Evolutionary conservation across 768 basidiomycete species (phyloP).

Genomic region (Coprinellus aureogranulatus): DNA sequence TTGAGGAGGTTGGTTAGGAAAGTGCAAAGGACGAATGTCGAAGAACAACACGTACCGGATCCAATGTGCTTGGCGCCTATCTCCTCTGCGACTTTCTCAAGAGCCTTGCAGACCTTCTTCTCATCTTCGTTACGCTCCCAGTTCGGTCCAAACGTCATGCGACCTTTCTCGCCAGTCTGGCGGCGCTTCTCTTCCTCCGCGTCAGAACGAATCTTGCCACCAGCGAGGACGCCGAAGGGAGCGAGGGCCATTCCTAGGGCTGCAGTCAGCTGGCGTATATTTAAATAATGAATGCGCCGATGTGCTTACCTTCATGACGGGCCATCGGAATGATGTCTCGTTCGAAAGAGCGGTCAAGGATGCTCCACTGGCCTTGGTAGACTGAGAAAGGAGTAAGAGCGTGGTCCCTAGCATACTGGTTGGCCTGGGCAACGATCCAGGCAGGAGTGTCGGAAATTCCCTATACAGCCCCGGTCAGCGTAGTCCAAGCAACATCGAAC

Average conservation of each 20-base stretch:
- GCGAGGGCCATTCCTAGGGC: slow-evolving; percentile 22
- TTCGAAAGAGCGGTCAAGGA: slow-evolving; percentile 45
- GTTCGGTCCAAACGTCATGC: slow-evolving; percentile 15
- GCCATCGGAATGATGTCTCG: slow-evolving; percentile 51
- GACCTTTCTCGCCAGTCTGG: slow-evolving; percentile 6
- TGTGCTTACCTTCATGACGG: slow-evolving; percentile 33
- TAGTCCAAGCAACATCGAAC: slow-evolving; percentile 30
- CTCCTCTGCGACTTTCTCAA: slow-evolving; percentile 47
- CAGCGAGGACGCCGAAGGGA: slow-evolving; percentile 29
- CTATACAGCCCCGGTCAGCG: slow-evolving; percentile 10
- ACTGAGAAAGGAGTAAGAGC: slow-evolving; percentile 48
- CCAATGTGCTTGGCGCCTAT: slow-evolving; percentile 43
- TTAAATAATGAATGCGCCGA: slow-evolving; percentile 22
- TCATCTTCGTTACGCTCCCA: slow-evolving; percentile 23
- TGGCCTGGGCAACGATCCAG: slow-evolving; percentile 45
- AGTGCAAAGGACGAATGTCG: slow-evolving; percentile 2
- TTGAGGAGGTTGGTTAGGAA: background rate
- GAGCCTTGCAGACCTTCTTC: slow-evolving; percentile 30
- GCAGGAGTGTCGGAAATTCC: slow-evolving; percentile 41
- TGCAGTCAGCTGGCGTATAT: slow-evolving; percentile 19
- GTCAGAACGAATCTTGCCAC: slow-evolving; percentile 49
- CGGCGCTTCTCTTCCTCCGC: slow-evolving; percentile 20
- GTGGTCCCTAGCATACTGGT: slow-evolving; percentile 47
- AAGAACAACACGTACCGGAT: slow-evolving; percentile 30
- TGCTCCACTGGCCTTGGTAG: slow-evolving; percentile 47